These are phyloP conservation scores for Candolleomyces efflorescens DNA, from an alignment of 768 basidiomycete species.

Conservation along the genomic window DNA sequence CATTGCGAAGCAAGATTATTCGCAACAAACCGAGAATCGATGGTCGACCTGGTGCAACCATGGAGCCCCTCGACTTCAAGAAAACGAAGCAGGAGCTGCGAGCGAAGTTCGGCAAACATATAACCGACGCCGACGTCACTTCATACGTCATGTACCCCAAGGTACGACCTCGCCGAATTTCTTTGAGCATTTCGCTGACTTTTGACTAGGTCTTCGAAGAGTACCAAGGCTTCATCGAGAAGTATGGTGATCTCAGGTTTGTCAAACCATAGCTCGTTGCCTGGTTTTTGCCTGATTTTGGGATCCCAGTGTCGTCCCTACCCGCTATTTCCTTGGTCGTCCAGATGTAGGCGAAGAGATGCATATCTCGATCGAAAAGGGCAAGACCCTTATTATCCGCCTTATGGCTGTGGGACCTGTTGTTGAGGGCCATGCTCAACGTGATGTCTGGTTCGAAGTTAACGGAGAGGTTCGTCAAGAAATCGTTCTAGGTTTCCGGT, in stretches of 20 bases:
- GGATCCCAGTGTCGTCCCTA: constrained; percentile 78
- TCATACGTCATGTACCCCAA: constrained; percentile 99
- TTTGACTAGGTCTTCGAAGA: constrained; percentile 85
- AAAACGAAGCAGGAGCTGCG: constrained; percentile 91
- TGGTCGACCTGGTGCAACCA: constrained; percentile 83
- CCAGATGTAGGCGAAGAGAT: constrained; percentile 93
- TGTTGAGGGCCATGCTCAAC: constrained; percentile 84
- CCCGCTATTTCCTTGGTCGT: constrained; percentile 94
- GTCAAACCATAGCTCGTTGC: constrained; percentile 16
- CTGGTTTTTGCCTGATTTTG: constrained; percentile 7
- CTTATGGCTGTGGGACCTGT: constrained; percentile 95
- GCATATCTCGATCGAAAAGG: constrained; percentile 93
- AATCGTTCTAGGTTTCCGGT: constrained; percentile 5
- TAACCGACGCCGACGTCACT: constrained; percentile 88
- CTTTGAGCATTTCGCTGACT: background rate
- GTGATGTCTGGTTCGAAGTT: constrained; percentile 98
- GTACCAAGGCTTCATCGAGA: constrained; percentile 91
- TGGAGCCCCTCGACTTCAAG: constrained; percentile 91
- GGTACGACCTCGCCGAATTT: constrained; percentile 36
- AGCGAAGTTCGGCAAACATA: constrained; percentile 93
- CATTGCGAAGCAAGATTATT: constrained; percentile 86
- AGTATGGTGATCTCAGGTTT: constrained; percentile 91
- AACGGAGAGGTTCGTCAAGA: constrained; percentile 77
- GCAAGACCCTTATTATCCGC: constrained; percentile 95
- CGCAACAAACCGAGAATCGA: constrained; percentile 93